phyloP scores from a whole-genome alignment of 2,329 filamentous ascomycete species.

The Dothistroma septosporum region DNA sequence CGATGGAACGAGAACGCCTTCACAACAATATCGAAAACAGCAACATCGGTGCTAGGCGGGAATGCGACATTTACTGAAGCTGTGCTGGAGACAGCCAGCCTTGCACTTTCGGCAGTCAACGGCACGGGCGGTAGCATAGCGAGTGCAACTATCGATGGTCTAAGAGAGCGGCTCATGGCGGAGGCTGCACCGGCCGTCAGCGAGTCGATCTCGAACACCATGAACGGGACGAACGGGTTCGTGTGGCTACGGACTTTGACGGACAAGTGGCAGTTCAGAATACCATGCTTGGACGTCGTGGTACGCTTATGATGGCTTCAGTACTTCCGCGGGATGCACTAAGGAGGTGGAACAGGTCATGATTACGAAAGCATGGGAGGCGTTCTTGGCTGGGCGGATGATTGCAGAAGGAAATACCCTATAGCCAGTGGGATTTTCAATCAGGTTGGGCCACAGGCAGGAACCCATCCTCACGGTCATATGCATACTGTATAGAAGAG shows the following conservation, averaged over 20 bases:
- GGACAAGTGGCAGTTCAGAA: conserved; percentile 79
- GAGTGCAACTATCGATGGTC: conserved; percentile 62
- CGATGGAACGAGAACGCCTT: conserved; percentile 39
- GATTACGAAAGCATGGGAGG: conserved; percentile 7
- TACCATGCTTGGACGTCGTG: conserved; percentile 87
- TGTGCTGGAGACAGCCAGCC: conserved; percentile 63
- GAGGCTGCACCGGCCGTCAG: conserved; percentile 39
- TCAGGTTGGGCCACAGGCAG: background rate
- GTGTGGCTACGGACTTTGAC: conserved; percentile 82
- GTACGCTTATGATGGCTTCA: conserved; percentile 44
- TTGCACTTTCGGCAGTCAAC: conserved; percentile 53
- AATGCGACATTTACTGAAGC: conserved; percentile 37
- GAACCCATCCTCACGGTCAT: background rate
- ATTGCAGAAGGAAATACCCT: background rate
- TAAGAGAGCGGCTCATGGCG: conserved; percentile 43
- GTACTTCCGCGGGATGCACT: background rate
- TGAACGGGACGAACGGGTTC: conserved; percentile 61
- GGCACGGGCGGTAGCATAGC: conserved; percentile 65
- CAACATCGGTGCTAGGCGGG: conserved; percentile 30
- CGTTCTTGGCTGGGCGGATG: background rate
- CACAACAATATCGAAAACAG: conserved; percentile 35
- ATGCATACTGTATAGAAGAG: background rate
- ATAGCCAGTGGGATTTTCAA: background rate
- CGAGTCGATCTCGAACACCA: conserved; percentile 39
- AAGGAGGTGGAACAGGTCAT: background rate